A percentile compares a stretch with the other conserved stretches of the same genome.
phyloP scores from a whole-genome alignment of 2,329 filamentous ascomycete species.

The Fusarium odoratissimum region DNA sequence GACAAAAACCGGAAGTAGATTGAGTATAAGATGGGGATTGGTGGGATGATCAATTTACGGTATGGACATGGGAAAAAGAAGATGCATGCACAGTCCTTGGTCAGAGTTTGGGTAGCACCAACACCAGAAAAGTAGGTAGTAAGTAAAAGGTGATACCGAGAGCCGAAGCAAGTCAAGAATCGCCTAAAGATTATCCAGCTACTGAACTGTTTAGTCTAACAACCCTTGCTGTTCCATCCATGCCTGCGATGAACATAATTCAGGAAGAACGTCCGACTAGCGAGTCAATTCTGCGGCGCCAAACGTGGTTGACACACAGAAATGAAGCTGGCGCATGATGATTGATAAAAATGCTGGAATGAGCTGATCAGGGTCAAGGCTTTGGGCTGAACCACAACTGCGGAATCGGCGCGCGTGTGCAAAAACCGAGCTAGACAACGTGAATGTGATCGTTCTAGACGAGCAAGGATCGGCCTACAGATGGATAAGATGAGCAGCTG shows the following conservation, averaged over 20 bases:
- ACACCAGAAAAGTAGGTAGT: slow-evolving; percentile 9
- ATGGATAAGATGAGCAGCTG: slow-evolving; percentile 28
- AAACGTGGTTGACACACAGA: slow-evolving; percentile 5
- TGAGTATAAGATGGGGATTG: neutral
- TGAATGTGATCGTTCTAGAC: slow-evolving; percentile 5
- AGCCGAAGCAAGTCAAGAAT: slow-evolving; percentile 10
- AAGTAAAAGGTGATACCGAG: slow-evolving; percentile 9
- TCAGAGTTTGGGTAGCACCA: slow-evolving; percentile 9
- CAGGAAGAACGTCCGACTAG: neutral
- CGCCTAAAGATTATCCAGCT: neutral
- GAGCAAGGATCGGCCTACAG: slow-evolving; percentile 1
- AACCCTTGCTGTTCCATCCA: slow-evolving; percentile 12
- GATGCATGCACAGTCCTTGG: neutral
- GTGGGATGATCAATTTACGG: slow-evolving; percentile 20
- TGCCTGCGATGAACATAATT: slow-evolving; percentile 1
- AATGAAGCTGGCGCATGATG: slow-evolving; percentile 16
- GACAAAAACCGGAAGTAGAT: neutral
- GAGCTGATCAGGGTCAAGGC: slow-evolving; percentile 7
- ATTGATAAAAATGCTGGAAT: slow-evolving; percentile 1
- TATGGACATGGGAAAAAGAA: neutral
- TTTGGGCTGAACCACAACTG: slow-evolving; percentile 13
- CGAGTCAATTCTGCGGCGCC: slow-evolving; percentile 12
- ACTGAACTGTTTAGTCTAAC: neutral
- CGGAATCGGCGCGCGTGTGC: slow-evolving; percentile 19
- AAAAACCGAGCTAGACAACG: neutral